Base-by-base conservation (phyloP, 2,329 filamentous ascomycete genomes). In the Talaromyces piceae region DNA sequence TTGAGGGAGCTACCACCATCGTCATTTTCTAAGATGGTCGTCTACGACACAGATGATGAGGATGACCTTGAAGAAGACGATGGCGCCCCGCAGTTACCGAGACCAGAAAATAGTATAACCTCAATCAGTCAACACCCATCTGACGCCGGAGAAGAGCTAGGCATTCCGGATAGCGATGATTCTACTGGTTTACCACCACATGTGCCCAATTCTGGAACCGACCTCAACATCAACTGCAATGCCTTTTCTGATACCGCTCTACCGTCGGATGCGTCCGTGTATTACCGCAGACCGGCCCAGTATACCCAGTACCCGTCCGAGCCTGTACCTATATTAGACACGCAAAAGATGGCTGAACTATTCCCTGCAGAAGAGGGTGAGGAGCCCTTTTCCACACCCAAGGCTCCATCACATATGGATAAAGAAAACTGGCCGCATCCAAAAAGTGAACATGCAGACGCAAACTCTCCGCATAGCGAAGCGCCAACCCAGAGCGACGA, bases 1-100 rank as follows among this genome's bases (percentile, higher is more conserved):
- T 28, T 23, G 11, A 41, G 31, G 47, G 43, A 51, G 37, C 28
- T 45, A 4, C 50, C 45, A 3, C 50, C 16, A 12, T 27, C 50
- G 5, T 56, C 56, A 30, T 58, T 55, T 12, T 41, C 26, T n/a
- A 59, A 63, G 45, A 67, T 60, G 2, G 62, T 73, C n/a, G 56
- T 73, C 12, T 71, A 72, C 56, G 70, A 71, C 48, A 73, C 70
- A 2, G 70, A 72, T 55, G 67, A 61, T 2, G 69, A 72, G n/a
- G 60, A 59, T 22, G 66, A 67, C 7, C 50, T 57, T 13, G 56
- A 64, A n/a, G 56, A 64, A n/a, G 56, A 64, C 33, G 57, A 57
- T 6, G 46, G 50, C 13, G n/a, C 49, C n/a, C 51, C 59, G 3
- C 51, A 56, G 43, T 18, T 45, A 5, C 41, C 44, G n/a, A 39